These are phyloP conservation scores for Claviceps quebecensis DNA, from an alignment of 2,329 filamentous ascomycete species.

Conservation along the genomic window DNA sequence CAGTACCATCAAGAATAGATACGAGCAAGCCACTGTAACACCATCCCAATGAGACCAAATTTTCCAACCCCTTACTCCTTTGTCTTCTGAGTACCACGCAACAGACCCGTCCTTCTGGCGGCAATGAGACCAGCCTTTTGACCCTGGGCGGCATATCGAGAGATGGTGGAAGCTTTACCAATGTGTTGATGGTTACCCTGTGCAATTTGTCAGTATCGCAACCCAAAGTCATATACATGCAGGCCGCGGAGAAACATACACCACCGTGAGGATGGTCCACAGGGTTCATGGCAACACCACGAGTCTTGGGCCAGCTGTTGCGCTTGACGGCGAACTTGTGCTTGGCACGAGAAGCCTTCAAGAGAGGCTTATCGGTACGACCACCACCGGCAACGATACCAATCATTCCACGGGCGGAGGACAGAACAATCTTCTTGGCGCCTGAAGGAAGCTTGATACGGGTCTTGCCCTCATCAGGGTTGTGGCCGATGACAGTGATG, in stretches of 20 bases:
- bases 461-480: slow-evolving; percentile 98
- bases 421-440: slow-evolving; percentile 97
- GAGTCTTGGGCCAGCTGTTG: slow-evolving; percentile 99
- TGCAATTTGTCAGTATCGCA: slow-evolving; percentile 28
- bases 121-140: slow-evolving; percentile 99
- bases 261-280: slow-evolving; percentile 98
- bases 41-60: slow-evolving; percentile 48
- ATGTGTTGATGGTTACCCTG: slow-evolving; percentile 99
- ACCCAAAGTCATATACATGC: not conserved
- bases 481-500: slow-evolving; percentile 94
- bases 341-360: slow-evolving; percentile 99
- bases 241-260: slow-evolving; percentile 35
- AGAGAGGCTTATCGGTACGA: slow-evolving; percentile 97
- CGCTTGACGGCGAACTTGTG: slow-evolving; percentile 99
- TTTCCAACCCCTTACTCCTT: slow-evolving; percentile 64
- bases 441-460: slow-evolving; percentile 98
- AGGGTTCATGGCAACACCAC: slow-evolving; percentile 99
- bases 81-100: slow-evolving; percentile 99
- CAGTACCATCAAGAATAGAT: slow-evolving; percentile 39
- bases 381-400: slow-evolving; percentile 98
- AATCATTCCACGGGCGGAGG: slow-evolving; percentile 90
- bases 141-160: slow-evolving; percentile 91
- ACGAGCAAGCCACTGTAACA: slow-evolving; percentile 50
- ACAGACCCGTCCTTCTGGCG: slow-evolving; percentile 97
- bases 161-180: slow-evolving; percentile 99